Base-by-base conservation (phyloP, 2,329 filamentous ascomycete genomes). In the Diaporthe ilicicola region DNA sequence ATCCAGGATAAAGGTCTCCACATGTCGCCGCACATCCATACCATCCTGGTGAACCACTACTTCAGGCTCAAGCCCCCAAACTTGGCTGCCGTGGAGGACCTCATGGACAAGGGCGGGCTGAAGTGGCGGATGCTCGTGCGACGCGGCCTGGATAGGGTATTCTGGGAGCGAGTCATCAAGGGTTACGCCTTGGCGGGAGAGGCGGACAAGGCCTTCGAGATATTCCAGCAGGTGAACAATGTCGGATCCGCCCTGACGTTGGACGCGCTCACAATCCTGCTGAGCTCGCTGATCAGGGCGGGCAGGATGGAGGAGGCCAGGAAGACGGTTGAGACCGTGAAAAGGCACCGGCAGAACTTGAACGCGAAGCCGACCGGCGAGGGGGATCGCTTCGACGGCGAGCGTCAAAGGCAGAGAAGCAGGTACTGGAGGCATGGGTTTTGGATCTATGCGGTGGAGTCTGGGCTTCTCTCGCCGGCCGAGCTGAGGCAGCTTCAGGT, bases 161-260 rank as follows among this genome's bases (percentile, higher is more conserved):
- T 94, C 75, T 94, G 91, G 86, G 91, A 93, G 79, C 87, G 91
- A 67, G 84, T 92, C 72, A 87, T 94, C 73, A 88, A 90, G 76
- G 92, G 91, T 1, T 93, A 92, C 78, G 88, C 91, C 9, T 74
- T 80, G 15, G 80, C 82, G 12, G 87, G 87, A 55, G 85, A 91
- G 70, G 80, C 85, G 0, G 78, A 78, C 42, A 82, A 79, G 39
- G 88, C 89, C 2, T 81, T 88, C 75, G 77, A 77, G 59, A 80
- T 89, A 48, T 87, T 89, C 74, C 79, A 84, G 64, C 80, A 82
- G 72, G 80, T 89, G 22, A 77, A 81, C 67, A 76, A 76, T 7
- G 77, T 81, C 13, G 80, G 84, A 32, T 80, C 82, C 4, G 79
- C 81, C 19, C 82, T 86, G 15, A 81, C 82, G 27, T 79, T 87